Evolutionary conservation across 805 yeast genomes (phyloP).

Genomic region (Candida loeiensis): DNA sequence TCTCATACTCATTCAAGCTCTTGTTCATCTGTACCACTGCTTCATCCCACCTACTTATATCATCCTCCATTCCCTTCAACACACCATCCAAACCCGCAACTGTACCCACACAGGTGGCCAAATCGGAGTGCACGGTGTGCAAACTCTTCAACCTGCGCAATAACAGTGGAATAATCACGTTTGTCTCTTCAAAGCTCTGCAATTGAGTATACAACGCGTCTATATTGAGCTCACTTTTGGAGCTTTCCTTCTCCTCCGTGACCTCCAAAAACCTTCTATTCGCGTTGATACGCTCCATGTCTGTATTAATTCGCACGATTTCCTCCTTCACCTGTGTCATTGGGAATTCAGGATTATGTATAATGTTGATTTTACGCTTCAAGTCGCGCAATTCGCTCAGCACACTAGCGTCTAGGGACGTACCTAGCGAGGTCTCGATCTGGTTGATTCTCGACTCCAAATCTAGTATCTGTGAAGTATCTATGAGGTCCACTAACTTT

Average conservation of each 20-base stretch:
- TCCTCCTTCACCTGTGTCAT: slow-evolving; percentile 22
- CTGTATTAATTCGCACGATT: slow-evolving; percentile 21
- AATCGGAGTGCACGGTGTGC: slow-evolving; percentile 30
- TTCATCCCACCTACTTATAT: slow-evolving; percentile 29
- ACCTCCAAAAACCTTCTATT: slow-evolving; percentile 11
- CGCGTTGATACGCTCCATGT: slow-evolving; percentile 24
- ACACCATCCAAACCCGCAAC: slow-evolving; percentile 25
- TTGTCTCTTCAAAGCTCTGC: slow-evolving; percentile 23
- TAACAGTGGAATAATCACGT: slow-evolving; percentile 22
- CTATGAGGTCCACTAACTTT: slow-evolving; percentile 2
- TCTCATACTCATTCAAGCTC: slow-evolving; percentile 22
- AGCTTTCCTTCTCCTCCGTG: slow-evolving; percentile 10
- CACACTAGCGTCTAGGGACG: slow-evolving; percentile 16
- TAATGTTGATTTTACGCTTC: slow-evolving; percentile 29
- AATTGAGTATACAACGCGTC: slow-evolving; percentile 24
- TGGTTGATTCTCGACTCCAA: slow-evolving; percentile 24
- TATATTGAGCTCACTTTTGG: slow-evolving; percentile 13
- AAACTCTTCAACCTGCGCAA: slow-evolving; percentile 29
- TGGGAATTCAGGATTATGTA: slow-evolving; percentile 34
- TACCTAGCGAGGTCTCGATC: slow-evolving; percentile 21
- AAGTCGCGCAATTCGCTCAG: slow-evolving; percentile 29
- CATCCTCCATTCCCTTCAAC: slow-evolving; percentile 23
- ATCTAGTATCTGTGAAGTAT: slow-evolving; percentile 14
- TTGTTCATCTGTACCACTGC: slow-evolving; percentile 19
- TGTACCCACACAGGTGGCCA: slow-evolving; percentile 25